Base-by-base conservation (phyloP, 169 alveolate species). In the Theileria parva region DNA sequence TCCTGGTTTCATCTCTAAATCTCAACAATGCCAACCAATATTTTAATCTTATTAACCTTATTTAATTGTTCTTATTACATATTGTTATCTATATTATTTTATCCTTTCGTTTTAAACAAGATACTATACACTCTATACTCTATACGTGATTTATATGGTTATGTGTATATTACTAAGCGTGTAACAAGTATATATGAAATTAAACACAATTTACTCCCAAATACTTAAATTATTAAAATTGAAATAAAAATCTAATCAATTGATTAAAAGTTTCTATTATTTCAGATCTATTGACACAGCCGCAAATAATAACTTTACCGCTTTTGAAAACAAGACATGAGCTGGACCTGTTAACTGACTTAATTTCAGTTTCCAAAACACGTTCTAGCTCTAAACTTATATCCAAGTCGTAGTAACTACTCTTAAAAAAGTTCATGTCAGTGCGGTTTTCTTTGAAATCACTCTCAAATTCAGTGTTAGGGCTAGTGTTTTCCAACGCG, bases 241-340 rank as follows among this genome's bases (percentile, higher is more conserved):
- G 21, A 32, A 13, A 60, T 60, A 83, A 50, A 83, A 70, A 53
- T 19, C 32, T 32, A 59, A 64, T 75, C 51, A 83, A 48, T 17
- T 53, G 66, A 32, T 69, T 64, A 37, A 51, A 83, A n/a, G 86
- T 55, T 21, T 39, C 66, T 34, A 37, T 67, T 12, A 70, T 61
- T 55, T 83, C 72, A 37, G 53, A 61, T 30, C 86, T 55, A 55
- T 48, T 76, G 30, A 30, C 27, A 37, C 89, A 83, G 28, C 89
- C 89, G 53, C 74, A 59, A 11, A 83, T 83, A 75, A 57, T 79
- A 23, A 76, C 44, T 39, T 83, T 83, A 15, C 89, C 89, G 30
- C 89, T 83, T 17, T 71, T 68, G 81, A 73, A 83, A 27, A 83
- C 68, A 13, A 83, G 68, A 37, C 89, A 83, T 23, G 89, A 73